Percentiles rank a stretch among this genome's conserved stretches.
Evolutionary conservation across 192 early-diverging fungal species (phyloP).

Genomic region (Podila horticola): DNA sequence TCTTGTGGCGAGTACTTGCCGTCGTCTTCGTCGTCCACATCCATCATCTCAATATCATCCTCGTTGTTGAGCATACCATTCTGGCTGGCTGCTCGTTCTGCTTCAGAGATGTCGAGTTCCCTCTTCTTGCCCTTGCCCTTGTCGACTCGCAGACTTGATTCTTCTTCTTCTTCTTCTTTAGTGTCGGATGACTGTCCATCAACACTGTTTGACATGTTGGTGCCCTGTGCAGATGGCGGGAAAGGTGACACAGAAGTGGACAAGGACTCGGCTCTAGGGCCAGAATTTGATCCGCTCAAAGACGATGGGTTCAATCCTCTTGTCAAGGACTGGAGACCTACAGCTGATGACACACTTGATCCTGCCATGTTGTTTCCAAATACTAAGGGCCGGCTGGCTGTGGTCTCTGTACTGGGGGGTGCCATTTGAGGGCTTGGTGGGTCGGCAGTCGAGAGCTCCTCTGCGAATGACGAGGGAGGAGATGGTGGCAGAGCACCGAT

Average conservation of each 20-base stretch:
- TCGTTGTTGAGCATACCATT: neutral
- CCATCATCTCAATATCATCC: neutral
- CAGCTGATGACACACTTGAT: neutral
- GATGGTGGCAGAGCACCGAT: conserved; percentile 52
- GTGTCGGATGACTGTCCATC: neutral
- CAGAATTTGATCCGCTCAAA: conserved; percentile 6
- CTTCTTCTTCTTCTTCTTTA: neutral
- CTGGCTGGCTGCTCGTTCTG: neutral
- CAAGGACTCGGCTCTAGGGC: conserved; percentile 11
- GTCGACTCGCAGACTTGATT: neutral
- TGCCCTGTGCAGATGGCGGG: neutral
- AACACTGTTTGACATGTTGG: neutral
- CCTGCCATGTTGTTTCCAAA: neutral
- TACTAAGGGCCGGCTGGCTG: neutral
- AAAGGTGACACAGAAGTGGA: neutral
- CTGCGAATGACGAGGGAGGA: conserved; percentile 10
- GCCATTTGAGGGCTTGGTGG: conserved; percentile 28
- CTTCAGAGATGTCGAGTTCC: conserved; percentile 11
- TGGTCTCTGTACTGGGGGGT: neutral
- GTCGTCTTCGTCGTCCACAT: conserved; percentile 19
- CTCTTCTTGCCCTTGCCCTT: conserved; percentile 42
- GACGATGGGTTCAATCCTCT: neutral
- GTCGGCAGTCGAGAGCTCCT: conserved; percentile 5
- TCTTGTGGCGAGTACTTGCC: conserved; percentile 34
- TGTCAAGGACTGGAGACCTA: neutral